Base-by-base conservation (phyloP, 441 rosid genomes). In the Aleurites moluccanus region DNA sequence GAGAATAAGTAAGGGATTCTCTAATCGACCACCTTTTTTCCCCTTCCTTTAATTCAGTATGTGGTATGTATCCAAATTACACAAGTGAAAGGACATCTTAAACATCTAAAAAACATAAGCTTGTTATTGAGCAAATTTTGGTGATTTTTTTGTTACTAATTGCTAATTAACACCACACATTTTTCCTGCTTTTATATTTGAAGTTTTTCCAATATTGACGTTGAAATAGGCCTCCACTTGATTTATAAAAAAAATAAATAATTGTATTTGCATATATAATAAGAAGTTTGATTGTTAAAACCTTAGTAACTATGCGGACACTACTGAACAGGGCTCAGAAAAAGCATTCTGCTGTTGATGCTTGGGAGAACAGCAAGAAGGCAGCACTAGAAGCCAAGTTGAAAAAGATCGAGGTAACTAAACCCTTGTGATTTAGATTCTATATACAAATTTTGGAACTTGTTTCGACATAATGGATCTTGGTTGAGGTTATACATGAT, bases 331-430 rank as follows among this genome's bases (percentile, higher is more conserved):
- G 99, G 88, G 89, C 96, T 38, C 91, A 90, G 84, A 95, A 92
- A 80, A 87, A 85, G 80, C 75, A 88, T 21, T 80, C 84, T 15
- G 75, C 66, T 47, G 83, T 90, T 77, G 73, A 77, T 72, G 85
- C 92, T 56, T 88, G 97, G 97, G 98, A 94, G 83, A 89, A 85
- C 73, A 86, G 87, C 81, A 82, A 88, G 86, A 90, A 89, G 70
- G 85, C 94, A 73, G 79, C 87, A 66, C 30, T 85, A n/a, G 97
- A 91, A 72, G 88, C 93, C 47, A 27, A 89, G 79, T 85, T 92
- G 75, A 81, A 70, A 82, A 89, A 82, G 78, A 83, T 67, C 4
- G 98, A 93, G 92, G 98, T 91, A 82, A 42, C n/a, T 62, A 63
- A 49, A 18, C 23, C 56, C 23, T 16, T 20, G n/a, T 20, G 56